Conservation (phyloP, 164 flowering plant genomes). For the Saururus chinensis region DNA sequence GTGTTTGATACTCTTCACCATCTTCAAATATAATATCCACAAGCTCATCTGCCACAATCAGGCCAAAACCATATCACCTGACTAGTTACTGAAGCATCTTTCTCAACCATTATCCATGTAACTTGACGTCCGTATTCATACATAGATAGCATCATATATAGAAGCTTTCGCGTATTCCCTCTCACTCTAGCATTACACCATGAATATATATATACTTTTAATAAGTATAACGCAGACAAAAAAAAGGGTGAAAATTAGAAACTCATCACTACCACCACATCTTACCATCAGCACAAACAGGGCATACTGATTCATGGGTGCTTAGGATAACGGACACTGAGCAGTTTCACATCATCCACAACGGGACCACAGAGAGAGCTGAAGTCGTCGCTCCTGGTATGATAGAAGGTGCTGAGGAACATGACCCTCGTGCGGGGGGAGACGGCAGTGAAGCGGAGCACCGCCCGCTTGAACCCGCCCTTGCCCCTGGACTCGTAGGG, state of each 20-base stretch:
- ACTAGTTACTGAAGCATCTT: no score
- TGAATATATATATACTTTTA: neutral
- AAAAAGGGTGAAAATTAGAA: neutral
- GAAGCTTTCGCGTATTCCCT: no score
- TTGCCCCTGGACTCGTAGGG: conserved; percentile 53
- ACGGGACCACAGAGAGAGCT: conserved; percentile 81
- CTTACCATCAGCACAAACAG: no score
- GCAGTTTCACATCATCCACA: conserved; percentile 52
- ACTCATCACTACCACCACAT: neutral
- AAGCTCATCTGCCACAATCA: no score
- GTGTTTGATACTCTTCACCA: no score
- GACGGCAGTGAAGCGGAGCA: conserved; percentile 42
- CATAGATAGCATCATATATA: no score
- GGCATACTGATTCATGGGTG: no score
- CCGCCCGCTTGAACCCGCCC: conserved; percentile 59
- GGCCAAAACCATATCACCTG: no score
- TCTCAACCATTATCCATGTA: no score
- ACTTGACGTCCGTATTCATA: no score
- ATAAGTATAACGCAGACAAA: neutral
- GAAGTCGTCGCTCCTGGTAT: conserved; percentile 42
- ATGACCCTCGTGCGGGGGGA: conserved; percentile 33
- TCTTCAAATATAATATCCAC: no score
- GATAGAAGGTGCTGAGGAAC: conserved; percentile 59
- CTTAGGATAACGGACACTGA: conserved; percentile 26
- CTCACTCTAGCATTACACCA: no score